Conservation (phyloP, 768 basidiomycete species). For the Dacryopinax spathularia region DNA sequence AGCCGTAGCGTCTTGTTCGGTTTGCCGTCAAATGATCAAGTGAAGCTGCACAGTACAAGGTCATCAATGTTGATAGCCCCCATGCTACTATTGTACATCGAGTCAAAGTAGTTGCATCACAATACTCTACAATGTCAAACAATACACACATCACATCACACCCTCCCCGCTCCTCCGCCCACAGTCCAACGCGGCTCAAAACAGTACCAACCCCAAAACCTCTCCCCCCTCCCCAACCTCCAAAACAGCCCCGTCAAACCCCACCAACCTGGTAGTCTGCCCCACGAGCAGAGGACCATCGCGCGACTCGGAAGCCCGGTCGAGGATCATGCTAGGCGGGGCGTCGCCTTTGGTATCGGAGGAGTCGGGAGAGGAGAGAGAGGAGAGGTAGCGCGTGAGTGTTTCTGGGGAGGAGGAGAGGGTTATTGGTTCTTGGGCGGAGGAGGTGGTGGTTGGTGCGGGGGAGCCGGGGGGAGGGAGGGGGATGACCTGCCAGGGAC, state of each 20-base stretch:
- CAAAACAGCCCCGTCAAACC: conserved; percentile 67
- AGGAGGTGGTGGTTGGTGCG: neutral
- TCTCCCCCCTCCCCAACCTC: conserved; percentile 69
- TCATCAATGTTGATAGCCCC: no score
- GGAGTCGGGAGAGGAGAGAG: conserved; percentile 6
- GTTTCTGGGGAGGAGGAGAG: conserved; percentile 5
- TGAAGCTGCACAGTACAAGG: no score
- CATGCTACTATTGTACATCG: no score
- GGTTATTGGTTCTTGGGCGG: neutral
- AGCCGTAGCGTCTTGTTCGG: no score
- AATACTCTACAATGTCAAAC: neutral
- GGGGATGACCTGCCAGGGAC: conserved; percentile 61
- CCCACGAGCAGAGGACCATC: conserved; percentile 20
- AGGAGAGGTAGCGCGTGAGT: conserved; percentile 12
- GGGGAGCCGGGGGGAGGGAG: conserved; percentile 5
- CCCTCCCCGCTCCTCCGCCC: neutral
- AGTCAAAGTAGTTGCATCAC: no score
- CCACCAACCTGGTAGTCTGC: conserved; percentile 32
- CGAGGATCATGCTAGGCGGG: conserved; percentile 21
- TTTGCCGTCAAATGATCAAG: no score
- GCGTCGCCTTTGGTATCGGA: neutral
- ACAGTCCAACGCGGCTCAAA: neutral
- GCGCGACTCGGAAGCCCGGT: conserved; percentile 15
- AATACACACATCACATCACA: neutral
- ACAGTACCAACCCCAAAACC: conserved; percentile 46